phyloP scores from a whole-genome alignment of 331 rosid species.

The Spiraea crenata region DNA sequence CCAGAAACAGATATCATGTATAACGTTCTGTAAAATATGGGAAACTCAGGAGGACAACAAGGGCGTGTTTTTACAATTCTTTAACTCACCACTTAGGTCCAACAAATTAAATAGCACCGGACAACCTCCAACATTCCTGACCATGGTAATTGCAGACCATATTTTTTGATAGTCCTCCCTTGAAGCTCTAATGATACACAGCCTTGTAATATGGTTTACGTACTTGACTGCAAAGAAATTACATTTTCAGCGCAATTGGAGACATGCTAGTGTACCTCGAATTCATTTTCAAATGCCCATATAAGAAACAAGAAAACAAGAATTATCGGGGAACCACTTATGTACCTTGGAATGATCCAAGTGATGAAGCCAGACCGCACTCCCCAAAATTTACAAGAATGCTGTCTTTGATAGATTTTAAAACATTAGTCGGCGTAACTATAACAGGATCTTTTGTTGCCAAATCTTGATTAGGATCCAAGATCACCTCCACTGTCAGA shows the following conservation, averaged over 20 bases:
- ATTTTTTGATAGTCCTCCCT: constrained; percentile 69
- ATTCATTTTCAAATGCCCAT: neutral
- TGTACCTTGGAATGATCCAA: constrained; percentile 68
- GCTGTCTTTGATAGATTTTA: constrained; percentile 65
- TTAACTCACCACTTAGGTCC: constrained; percentile 64
- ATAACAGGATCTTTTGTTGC: constrained; percentile 48
- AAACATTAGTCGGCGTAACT: constrained; percentile 57
- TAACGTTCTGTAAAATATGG: neutral
- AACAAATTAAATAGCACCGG: constrained; percentile 60
- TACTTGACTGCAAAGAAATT: constrained; percentile 51
- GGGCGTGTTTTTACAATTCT: neutral
- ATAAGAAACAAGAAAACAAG: neutral
- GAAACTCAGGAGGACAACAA: neutral
- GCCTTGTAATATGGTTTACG: constrained; percentile 73
- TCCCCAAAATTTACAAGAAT: constrained; percentile 73
- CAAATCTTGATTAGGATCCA: constrained; percentile 67
- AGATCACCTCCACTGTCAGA: constrained; percentile 67
- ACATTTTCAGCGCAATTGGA: neutral
- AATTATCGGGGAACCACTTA: neutral
- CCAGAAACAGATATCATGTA: neutral
- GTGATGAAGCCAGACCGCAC: constrained; percentile 77
- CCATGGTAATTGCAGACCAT: constrained; percentile 78
- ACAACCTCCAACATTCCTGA: constrained; percentile 54
- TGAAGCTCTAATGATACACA: constrained; percentile 61
- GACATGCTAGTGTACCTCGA: neutral